phyloP scores from a whole-genome alignment of 192 early-diverging fungal species.

The Gryganskiella cystojenkinii region DNA sequence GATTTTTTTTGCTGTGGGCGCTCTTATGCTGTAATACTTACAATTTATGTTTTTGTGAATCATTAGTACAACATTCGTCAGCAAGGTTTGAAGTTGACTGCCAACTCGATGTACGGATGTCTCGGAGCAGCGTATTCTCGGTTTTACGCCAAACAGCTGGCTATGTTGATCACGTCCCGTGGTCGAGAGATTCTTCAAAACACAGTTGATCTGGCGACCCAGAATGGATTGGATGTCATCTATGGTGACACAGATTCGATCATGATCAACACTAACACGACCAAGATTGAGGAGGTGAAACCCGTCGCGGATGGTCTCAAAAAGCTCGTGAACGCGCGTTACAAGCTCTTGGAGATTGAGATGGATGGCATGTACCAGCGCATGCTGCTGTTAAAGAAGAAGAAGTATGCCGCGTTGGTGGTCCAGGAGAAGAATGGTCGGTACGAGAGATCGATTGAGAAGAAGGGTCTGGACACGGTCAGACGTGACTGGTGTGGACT shows the following conservation, averaged over 20 bases:
- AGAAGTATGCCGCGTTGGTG: conserved; percentile 95
- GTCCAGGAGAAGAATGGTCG: conserved; percentile 70
- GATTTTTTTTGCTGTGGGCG: no score
- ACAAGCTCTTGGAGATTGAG: conserved; percentile 95
- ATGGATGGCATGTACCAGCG: conserved; percentile 94
- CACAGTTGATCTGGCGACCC: conserved; percentile 87
- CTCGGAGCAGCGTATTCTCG: conserved; percentile 91
- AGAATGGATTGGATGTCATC: conserved; percentile 88
- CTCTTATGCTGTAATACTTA: no score
- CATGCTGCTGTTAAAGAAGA: conserved; percentile 95
- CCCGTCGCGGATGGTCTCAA: conserved; percentile 87
- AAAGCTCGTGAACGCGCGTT: conserved; percentile 88
- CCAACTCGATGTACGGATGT: conserved; percentile 99
- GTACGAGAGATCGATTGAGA: conserved; percentile 71
- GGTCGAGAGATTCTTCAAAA: conserved; percentile 96
- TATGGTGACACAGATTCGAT: conserved; percentile 99
- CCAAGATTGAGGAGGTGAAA: conserved; percentile 75
- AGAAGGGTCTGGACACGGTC: conserved; percentile 96
- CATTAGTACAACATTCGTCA: conserved; percentile 91
- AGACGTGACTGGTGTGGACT: conserved; percentile 98
- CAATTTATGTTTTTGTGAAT: neutral
- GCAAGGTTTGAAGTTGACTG: conserved; percentile 94
- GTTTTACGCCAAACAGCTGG: conserved; percentile 97
- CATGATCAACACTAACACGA: conserved; percentile 93
- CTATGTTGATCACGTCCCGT: conserved; percentile 95